Evolutionary conservation across 345 rosid genomes (phyloP), one percentile per base, ranked within the genome.

Genomic region (Jatropha curcas): DNA sequence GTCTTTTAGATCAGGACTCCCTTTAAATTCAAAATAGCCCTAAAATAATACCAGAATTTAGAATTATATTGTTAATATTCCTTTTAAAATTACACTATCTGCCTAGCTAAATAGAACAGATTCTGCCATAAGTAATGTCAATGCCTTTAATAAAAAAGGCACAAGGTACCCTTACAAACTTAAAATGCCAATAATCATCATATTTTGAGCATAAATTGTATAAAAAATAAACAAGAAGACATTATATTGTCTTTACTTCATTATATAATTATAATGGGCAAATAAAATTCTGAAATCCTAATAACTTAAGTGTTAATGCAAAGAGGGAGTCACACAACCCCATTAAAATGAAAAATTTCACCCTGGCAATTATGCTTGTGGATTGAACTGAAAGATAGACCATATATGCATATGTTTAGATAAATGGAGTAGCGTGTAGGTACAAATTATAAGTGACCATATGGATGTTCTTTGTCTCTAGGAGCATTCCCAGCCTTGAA

Each of bases 391-490:
- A 51, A 5, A 51, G 22, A 51, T 5, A 51, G 24, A 5, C n/a
- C 8, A 52, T 11, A 25, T 22, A 20, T 63, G 67, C 50, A 39
- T 41, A 63, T 35, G 24, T 10, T 39, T 13, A 64, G 68, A 82
- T 46, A 10, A 72, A 74, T 48, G 68, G 79, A 82, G 86, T 62
- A 80, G 74, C 33, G 69, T 50, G 86, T 72, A 80, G 87, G 81
- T 78, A 82, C 87, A 82, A 27, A 82, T 77, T 74, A 79, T 58
- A 80, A 84, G 84, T 82, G 81, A 94, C 98, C 98, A 83, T 92
- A 94, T 33, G 98, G 98, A 75, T 94, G 97, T 74, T 92, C 92
- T 83, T 87, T 71, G 86, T 92, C 98, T 81, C 84, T 92, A 45
- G 98, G 97, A 84, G 86, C 87, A 62, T 78, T 87, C 24, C 93